These are phyloP conservation scores for Mrakia gelida DNA, from an alignment of 768 basidiomycete genomes.

Conservation along the genomic window DNA sequence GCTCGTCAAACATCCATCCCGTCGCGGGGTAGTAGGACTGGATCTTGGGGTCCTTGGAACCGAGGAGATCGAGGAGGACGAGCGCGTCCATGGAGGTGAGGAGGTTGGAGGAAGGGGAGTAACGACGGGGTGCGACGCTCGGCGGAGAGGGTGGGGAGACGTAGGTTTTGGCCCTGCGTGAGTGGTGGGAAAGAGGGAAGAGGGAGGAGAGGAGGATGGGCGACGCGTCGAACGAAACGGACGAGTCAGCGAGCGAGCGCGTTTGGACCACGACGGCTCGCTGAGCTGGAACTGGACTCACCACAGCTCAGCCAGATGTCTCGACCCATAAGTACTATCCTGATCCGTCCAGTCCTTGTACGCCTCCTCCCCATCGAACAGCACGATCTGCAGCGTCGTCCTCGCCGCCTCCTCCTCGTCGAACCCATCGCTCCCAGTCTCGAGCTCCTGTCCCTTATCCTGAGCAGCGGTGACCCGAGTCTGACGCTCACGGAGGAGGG, in stretches of 20 bases:
- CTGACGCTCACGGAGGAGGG: conserved; percentile 38
- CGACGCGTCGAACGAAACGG: background rate
- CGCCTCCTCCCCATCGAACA: conserved; percentile 98
- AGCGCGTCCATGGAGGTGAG: conserved; percentile 81
- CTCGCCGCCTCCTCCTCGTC: conserved; percentile 53
- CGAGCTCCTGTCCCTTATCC: conserved; percentile 56
- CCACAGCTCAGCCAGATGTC: conserved; percentile 89
- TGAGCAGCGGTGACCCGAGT: conserved; percentile 50
- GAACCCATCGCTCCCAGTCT: conserved; percentile 35
- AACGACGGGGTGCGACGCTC: conserved; percentile 49
- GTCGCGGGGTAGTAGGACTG: conserved; percentile 80
- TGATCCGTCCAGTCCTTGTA: conserved; percentile 53
- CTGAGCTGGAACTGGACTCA: too few species aligned
- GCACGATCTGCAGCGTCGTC: conserved; percentile 84
- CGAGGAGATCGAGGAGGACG: conserved; percentile 87
- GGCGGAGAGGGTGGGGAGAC: background rate
- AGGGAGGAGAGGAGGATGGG: background rate
- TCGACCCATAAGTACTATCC: conserved; percentile 42
- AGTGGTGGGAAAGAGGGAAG: background rate
- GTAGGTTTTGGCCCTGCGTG: background rate
- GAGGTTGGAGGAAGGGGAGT: conserved; percentile 55
- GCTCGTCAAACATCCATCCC: conserved; percentile 83
- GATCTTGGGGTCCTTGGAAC: conserved; percentile 67
- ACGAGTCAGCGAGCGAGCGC: too few species aligned
- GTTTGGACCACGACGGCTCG: too few species aligned